These are phyloP conservation scores for Moricandia moricandioides DNA, from an alignment of 345 rosid species.

Conservation along the genomic window DNA sequence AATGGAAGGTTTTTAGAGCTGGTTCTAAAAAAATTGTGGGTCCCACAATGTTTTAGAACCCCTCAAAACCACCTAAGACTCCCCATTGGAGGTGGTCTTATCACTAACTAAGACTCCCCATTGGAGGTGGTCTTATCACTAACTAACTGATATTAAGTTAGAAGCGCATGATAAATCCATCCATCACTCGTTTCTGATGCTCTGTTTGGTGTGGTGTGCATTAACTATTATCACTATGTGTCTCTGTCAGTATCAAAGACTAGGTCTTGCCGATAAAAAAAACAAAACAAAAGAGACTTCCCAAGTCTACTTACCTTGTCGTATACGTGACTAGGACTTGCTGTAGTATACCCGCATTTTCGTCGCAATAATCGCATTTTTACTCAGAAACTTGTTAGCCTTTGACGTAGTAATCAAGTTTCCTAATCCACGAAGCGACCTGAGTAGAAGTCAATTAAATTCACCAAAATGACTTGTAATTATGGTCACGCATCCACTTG, in stretches of 20 bases:
- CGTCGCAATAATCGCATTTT: neutral
- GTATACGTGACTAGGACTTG: neutral
- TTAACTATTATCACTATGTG: neutral
- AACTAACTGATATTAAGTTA: too few species aligned
- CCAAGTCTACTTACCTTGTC: conserved; percentile 6
- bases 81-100: too few species aligned
- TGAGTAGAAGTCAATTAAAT: neutral
- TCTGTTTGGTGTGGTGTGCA: neutral
- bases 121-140: too few species aligned
- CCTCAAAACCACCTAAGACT: too few species aligned
- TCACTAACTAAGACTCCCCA: too few species aligned
- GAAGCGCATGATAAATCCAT: too few species aligned
- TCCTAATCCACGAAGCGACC: neutral
- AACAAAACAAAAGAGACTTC: conserved; percentile 8
- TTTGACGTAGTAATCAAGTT: neutral
- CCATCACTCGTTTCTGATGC: conserved; percentile 2
- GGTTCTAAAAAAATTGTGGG: too few species aligned
- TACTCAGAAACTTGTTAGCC: neutral
- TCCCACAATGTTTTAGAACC: too few species aligned
- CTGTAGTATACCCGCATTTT: neutral
- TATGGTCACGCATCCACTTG: neutral
- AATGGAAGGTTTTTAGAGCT: too few species aligned
- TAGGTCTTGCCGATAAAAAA: neutral
- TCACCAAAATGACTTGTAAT: neutral
- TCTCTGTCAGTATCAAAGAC: neutral